phyloP scores from a whole-genome alignment of 1,139 yeast genomes.

The Chernovozyma aurita region DNA sequence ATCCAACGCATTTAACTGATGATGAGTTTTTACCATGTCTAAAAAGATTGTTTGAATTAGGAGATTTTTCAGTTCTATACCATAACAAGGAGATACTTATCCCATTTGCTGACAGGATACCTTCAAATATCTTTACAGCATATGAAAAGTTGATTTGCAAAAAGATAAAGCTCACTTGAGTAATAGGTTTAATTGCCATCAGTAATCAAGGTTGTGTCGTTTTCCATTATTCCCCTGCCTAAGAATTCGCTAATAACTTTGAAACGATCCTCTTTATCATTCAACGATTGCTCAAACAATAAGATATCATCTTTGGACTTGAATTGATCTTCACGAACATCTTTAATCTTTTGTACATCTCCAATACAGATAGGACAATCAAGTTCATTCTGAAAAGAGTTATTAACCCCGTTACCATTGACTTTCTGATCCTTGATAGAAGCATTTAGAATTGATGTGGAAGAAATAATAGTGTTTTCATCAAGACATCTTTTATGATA shows the following conservation, averaged over 20 bases:
- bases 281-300: slow-evolving; percentile 55
- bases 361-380: slow-evolving; percentile 71
- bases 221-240: slow-evolving; percentile 83
- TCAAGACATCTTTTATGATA: slow-evolving; percentile 80
- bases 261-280: slow-evolving; percentile 62
- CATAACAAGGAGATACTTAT: slow-evolving; percentile 2
- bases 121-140: slow-evolving; percentile 3
- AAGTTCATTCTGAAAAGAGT: slow-evolving; percentile 13
- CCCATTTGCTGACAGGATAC: slow-evolving; percentile 8
- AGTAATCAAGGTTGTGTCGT: slow-evolving; percentile 16
- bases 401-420: slow-evolving; percentile 4
- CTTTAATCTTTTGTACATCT: slow-evolving; percentile 62
- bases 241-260: slow-evolving; percentile 75
- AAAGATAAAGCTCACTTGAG: too few relatives aligned
- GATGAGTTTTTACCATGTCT: slow-evolving; percentile 5
- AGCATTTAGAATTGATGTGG: slow-evolving; percentile 7
- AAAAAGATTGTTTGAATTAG: slow-evolving; percentile 5
- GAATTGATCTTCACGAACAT: slow-evolving; percentile 56
- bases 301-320: slow-evolving; percentile 60
- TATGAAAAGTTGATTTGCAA: slow-evolving; percentile 3
- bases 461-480: slow-evolving; percentile 31
- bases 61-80: background rate
- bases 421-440: slow-evolving; percentile 8
- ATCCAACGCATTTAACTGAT: slow-evolving; percentile 4
- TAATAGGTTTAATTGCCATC: too few relatives aligned